phyloP scores from a whole-genome alignment of 148 eudicot species.

The Euryodendron excelsum region DNA sequence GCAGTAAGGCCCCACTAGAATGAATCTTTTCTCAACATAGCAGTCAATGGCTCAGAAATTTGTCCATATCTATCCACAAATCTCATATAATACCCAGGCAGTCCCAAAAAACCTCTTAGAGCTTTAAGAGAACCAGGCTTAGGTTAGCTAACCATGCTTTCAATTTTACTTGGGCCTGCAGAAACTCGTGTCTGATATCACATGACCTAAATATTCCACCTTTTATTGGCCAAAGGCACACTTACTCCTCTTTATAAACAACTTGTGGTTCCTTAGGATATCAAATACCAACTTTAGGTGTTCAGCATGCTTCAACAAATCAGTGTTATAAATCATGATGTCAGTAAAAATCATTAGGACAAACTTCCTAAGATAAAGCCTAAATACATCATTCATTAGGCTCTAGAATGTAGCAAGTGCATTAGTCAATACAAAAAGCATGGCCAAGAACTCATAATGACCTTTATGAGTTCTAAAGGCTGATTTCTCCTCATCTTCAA shows the following conservation, averaged over 20 bases:
- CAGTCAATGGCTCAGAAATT: not conserved
- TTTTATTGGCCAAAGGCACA: not conserved
- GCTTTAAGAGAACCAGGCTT: not conserved
- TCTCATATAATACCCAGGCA: not conserved
- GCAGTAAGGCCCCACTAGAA: not conserved
- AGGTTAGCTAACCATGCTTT: not conserved
- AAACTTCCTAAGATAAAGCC: too few species aligned
- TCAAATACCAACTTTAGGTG: too few species aligned
- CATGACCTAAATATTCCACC: not conserved
- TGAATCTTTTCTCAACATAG: not conserved
- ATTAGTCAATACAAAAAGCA: too few species aligned
- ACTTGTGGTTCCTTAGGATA: too few species aligned
- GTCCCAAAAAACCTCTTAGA: not conserved
- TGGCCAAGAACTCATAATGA: too few species aligned
- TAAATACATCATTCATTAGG: too few species aligned
- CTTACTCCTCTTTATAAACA: not conserved
- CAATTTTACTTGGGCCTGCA: not conserved
- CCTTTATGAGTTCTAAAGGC: too few species aligned
- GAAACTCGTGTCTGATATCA: not conserved
- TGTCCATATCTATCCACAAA: not conserved
- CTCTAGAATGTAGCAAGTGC: too few species aligned
- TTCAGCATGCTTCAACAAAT: too few species aligned
- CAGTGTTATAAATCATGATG: too few species aligned
- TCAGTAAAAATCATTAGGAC: too few species aligned
- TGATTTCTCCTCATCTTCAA: too few species aligned